These are phyloP conservation scores for Euphorbia peplus DNA, from an alignment of 345 rosid genomes.

Conservation along the genomic window DNA sequence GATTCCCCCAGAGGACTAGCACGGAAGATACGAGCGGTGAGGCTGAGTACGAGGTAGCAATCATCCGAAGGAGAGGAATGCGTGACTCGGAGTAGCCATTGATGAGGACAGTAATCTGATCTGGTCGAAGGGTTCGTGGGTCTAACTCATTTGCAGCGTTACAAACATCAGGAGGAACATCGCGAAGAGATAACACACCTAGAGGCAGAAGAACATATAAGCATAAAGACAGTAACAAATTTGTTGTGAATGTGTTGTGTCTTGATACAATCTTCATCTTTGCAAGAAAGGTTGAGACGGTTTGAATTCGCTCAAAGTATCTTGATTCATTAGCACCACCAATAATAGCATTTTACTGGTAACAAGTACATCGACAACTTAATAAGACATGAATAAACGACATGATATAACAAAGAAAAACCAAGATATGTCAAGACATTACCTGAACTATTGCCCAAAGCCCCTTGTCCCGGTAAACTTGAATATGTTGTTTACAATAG, in stretches of 20 bases:
- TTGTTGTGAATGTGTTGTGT: background rate
- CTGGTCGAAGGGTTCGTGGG: conserved; percentile 41
- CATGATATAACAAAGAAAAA: background rate
- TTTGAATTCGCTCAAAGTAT: background rate
- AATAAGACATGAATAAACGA: background rate
- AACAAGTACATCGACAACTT: background rate
- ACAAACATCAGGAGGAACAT: conserved; percentile 37
- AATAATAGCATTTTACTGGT: background rate
- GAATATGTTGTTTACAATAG: too few relatives aligned
- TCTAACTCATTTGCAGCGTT: conserved; percentile 30
- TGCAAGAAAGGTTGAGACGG: background rate
- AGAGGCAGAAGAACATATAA: conserved; percentile 8
- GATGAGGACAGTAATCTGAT: conserved; percentile 69
- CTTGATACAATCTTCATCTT: background rate
- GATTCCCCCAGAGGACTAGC: conserved; percentile 68
- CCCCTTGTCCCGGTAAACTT: background rate
- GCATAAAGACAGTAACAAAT: conserved; percentile 4
- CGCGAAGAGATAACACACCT: conserved; percentile 22
- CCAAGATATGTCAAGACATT: background rate
- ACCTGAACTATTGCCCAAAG: background rate
- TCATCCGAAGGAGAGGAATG: conserved; percentile 54
- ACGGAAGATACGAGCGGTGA: conserved; percentile 53
- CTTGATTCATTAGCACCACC: background rate
- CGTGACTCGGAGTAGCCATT: conserved; percentile 70
- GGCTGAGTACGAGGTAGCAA: conserved; percentile 48